A percentile compares a stretch with the other conserved stretches of the same genome.
Evolutionary conservation across 2,329 filamentous ascomycete species (phyloP).

Genomic region (Sporothrix globosa): DNA sequence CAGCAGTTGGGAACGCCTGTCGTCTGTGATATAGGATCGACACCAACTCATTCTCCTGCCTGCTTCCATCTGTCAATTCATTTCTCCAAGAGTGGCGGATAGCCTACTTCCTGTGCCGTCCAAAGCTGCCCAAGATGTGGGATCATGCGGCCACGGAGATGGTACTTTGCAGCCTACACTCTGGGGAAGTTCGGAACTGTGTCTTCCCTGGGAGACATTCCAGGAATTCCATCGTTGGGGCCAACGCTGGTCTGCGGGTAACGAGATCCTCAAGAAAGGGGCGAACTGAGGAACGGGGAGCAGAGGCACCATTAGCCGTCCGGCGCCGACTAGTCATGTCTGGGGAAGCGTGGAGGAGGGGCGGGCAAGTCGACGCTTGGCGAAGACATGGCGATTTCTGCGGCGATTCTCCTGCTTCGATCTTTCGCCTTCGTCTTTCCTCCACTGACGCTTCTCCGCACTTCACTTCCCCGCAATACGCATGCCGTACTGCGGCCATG

Average conservation of each 20-base stretch:
- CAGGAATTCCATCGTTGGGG: not conserved
- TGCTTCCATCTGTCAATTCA: not conserved
- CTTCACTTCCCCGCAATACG: not conserved
- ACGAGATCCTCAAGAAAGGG: conserved; percentile 4
- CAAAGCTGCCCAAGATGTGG: no score
- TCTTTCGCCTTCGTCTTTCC: not conserved
- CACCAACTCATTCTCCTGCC: not conserved
- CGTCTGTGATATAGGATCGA: not conserved
- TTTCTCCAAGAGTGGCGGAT: not conserved
- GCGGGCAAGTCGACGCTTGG: not conserved
- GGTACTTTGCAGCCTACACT: not conserved
- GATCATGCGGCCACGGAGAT: no score
- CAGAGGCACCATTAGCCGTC: not conserved
- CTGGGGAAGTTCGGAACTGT: conserved; percentile 10
- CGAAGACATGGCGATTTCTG: not conserved
- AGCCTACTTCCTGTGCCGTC: not conserved
- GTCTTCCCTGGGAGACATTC: not conserved
- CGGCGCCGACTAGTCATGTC: conserved; percentile 17
- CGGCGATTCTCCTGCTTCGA: not conserved
- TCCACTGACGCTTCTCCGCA: no score
- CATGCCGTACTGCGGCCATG: not conserved
- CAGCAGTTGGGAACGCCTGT: not conserved
- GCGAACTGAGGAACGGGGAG: not conserved
- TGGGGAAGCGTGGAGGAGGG: conserved; percentile 13
- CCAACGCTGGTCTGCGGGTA: not conserved